These are phyloP conservation scores for Arachis monticola DNA, from an alignment of 331 rosid genomes.

Conservation along the genomic window DNA sequence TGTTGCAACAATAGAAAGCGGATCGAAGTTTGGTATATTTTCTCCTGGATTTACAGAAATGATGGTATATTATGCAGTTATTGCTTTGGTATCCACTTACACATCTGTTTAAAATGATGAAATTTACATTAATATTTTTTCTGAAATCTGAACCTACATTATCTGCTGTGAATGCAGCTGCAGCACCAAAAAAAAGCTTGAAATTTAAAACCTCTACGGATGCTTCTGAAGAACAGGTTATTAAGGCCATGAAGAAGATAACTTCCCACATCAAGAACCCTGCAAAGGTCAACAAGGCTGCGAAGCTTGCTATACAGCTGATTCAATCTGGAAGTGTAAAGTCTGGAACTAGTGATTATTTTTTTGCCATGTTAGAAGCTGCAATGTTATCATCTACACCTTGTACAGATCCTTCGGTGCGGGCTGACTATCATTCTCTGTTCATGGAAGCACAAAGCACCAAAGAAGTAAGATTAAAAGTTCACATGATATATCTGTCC, in stretches of 20 bases:
- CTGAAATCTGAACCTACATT: conserved; percentile 33
- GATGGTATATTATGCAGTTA: conserved; percentile 12
- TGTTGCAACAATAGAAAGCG: background rate
- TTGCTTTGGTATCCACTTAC: conserved; percentile 7
- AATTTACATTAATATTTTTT: conserved; percentile 8
- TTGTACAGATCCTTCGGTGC: conserved; percentile 80
- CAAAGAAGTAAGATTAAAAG: conserved; percentile 59
- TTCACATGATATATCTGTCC: conserved; percentile 2
- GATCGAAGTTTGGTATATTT: background rate
- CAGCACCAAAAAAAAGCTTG: conserved; percentile 71
- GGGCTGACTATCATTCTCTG: conserved; percentile 74
- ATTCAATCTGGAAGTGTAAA: conserved; percentile 92
- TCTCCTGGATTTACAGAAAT: conserved; percentile 14
- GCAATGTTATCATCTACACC: conserved; percentile 72
- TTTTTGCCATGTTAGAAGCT: conserved; percentile 75
- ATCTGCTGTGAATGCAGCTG: conserved; percentile 46
- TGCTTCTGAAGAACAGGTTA: conserved; percentile 85
- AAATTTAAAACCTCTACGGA: conserved; percentile 85
- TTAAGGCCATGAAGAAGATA: conserved; percentile 93
- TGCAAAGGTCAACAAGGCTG: conserved; percentile 78
- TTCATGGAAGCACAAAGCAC: conserved; percentile 68
- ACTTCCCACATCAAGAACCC: conserved; percentile 90
- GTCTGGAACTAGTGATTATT: conserved; percentile 65
- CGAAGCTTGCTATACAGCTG: conserved; percentile 89
- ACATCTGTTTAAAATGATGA: background rate